Evolutionary conservation across 176 grass and related monocot genomes (phyloP), one percentile per base, ranked within the genome.

Genomic region (Miscanthus lutarioriparius): DNA sequence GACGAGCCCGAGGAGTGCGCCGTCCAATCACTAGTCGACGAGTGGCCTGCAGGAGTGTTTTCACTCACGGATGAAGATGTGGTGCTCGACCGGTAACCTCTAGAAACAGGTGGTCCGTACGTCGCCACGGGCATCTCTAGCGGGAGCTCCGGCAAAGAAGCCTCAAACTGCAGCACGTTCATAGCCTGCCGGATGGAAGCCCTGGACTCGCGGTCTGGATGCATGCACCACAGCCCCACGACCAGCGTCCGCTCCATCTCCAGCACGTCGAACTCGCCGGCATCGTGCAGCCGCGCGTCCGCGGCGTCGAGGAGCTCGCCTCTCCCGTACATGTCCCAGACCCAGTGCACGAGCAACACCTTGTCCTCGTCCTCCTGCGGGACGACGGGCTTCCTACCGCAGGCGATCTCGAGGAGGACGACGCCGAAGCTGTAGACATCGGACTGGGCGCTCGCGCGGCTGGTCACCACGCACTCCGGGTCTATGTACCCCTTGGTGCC

Each of bases 371-470:
- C 38, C 38, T 70, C 36, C 10, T 70, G 36, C 10, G 67, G 35
- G 10, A 11, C 7, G 20, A 70, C 39, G 4, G 70, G 70, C 23
- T 13, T 43, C 70, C 70, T 41, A 1, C 41, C 70, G 23, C 70
- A 73, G 3, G 86, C 78, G 25, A 92, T 86, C 67, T 92, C 90
- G 53, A 92, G 43, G 33, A 81, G 38, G 9, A 92, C 86, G 15
- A 13, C 36, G 33, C 80, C 69, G 4, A 23, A 19, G 15, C 39
- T 76, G 77, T 91, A 87, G 66, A 91, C 40, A n/a, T 72, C 70
- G 10, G 70, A 48, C 2, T 47, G 40, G 13, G 41, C n/a, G 40
- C 72, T 75, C 0, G 72, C 7, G 2, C 47, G 27, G 72, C 47
- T 5, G 15, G 72, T 32, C 14, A 53, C 27, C 23, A 45, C 26